Evolutionary conservation across 345 rosid genomes (phyloP).

Genomic region (Eutrema yunnanense): DNA sequence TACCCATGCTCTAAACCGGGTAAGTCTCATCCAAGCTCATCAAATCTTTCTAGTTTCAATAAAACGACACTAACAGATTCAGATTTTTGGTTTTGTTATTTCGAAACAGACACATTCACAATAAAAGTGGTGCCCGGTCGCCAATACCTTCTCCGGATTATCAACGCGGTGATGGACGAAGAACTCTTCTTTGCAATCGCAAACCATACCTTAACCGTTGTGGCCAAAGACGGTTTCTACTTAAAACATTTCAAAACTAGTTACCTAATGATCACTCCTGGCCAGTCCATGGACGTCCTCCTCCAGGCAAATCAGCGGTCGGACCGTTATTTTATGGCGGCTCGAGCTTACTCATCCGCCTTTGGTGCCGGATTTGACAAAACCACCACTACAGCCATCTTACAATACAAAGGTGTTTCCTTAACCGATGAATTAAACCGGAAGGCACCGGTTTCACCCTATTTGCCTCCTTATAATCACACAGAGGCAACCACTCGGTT

Average conservation of each 20-base stretch:
- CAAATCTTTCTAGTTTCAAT: background rate
- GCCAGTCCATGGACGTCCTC: constrained; percentile 52
- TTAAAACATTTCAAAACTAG: constrained; percentile 48
- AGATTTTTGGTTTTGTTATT: background rate
- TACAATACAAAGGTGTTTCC: constrained; percentile 50
- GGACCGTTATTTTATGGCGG: constrained; percentile 55
- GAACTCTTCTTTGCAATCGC: constrained; percentile 61
- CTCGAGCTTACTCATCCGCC: constrained; percentile 42
- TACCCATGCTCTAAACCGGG: constrained; percentile 63
- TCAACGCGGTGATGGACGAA: constrained; percentile 65
- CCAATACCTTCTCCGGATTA: constrained; percentile 55
- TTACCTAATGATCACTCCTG: constrained; percentile 55
- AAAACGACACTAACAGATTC: background rate
- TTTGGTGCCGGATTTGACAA: constrained; percentile 63
- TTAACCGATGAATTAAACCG: background rate
- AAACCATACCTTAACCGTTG: constrained; percentile 55
- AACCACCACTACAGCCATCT: constrained; percentile 77
- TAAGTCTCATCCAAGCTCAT: background rate
- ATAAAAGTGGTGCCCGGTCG: constrained; percentile 31
- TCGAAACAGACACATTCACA: constrained; percentile 33
- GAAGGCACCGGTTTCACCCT: constrained; percentile 43
- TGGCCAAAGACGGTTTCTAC: constrained; percentile 47
- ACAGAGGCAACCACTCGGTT: constrained; percentile 65
- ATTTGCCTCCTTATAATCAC: constrained; percentile 75
- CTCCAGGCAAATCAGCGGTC: constrained; percentile 26